Conservation (phyloP, 768 basidiomycete species). For the Kwoniella pini region DNA sequence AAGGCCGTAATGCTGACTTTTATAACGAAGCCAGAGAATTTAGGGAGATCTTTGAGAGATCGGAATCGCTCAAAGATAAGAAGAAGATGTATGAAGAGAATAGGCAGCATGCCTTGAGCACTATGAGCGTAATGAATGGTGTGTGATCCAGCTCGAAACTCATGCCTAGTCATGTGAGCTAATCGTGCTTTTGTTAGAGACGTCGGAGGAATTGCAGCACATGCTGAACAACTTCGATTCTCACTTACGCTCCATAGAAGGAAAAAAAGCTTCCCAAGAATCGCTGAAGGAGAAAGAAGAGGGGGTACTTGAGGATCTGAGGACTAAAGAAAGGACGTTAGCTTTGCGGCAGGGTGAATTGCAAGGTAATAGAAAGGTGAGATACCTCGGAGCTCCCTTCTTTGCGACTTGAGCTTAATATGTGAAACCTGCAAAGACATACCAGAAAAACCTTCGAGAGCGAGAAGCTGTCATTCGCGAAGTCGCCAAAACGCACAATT, state of each 20-base stretch:
- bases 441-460: constrained; percentile 67
- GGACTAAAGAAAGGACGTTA: constrained; percentile 44
- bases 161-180: too few relatives aligned
- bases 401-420: neutral
- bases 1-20: constrained; percentile 60
- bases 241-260: constrained; percentile 53
- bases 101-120: constrained; percentile 65
- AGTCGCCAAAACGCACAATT: constrained; percentile 66
- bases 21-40: constrained; percentile 82
- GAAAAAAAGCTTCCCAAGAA: constrained; percentile 29
- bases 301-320: constrained; percentile 34
- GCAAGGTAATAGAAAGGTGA: constrained; percentile 71
- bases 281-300: constrained; percentile 42
- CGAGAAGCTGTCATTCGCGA: constrained; percentile 75
- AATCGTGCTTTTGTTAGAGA: constrained; percentile 56
- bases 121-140: constrained; percentile 70
- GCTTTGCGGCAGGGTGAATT: constrained; percentile 61
- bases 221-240: constrained; percentile 56
- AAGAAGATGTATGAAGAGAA: constrained; percentile 67
- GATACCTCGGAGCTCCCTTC: constrained; percentile 14
- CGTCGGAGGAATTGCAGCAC: constrained; percentile 66
- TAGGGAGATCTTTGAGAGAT: constrained; percentile 65
- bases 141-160: constrained; percentile 26
- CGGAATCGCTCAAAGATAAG: constrained; percentile 65
- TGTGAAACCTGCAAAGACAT: constrained; percentile 60